Base-by-base conservation (phyloP, 2,329 filamentous ascomycete genomes). In the Colletotrichum somersetense region DNA sequence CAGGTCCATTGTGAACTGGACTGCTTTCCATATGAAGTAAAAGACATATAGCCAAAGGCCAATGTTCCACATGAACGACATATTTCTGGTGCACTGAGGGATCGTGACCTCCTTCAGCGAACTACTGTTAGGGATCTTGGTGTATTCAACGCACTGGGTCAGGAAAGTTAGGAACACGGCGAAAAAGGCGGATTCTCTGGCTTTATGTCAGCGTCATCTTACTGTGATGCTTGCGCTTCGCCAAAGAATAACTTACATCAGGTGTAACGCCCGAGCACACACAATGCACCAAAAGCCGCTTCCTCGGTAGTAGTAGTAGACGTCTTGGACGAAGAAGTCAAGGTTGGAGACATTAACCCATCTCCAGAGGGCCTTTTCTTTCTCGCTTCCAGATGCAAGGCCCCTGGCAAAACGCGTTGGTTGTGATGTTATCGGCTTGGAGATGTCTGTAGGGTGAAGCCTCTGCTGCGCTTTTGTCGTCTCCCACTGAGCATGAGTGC, bases 281-380 rank as follows among this genome's bases (percentile, higher is more conserved):
- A 96, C 78, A 66, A 97, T 97, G 69, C 93, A 97, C 88, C 91
- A 95, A 48, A 97, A 90, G 0, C 95, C 95, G 74, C 94, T 92
- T 2, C 92, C 92, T 63, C 92, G 85, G 78, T 93, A 97, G 81
- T 97, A 98, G 75, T 92, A 88, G 79, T 98, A 98, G 4, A 97
- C 93, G 74, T 90, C 92, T 67, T 90, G 89, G 78, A 97, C 90
- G 79, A 97, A 98, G 77, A 91, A 92, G 81, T 98, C 95, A 65
- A 98, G 85, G 78, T 97, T 96, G 48, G 93, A 90, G 69, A 96
- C 93, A 78, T 97, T 97, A 66, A 93, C 93, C 93, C 95, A 98
- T 81, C 93, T 89, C 92, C 94, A 98, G 85, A 97, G 89, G 4
- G 95, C 95, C 80, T 91, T 92, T 78, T 96, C 92, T 80, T 91